Conservation (phyloP, 345 rosid genomes). For the Luvunga scandens region DNA sequence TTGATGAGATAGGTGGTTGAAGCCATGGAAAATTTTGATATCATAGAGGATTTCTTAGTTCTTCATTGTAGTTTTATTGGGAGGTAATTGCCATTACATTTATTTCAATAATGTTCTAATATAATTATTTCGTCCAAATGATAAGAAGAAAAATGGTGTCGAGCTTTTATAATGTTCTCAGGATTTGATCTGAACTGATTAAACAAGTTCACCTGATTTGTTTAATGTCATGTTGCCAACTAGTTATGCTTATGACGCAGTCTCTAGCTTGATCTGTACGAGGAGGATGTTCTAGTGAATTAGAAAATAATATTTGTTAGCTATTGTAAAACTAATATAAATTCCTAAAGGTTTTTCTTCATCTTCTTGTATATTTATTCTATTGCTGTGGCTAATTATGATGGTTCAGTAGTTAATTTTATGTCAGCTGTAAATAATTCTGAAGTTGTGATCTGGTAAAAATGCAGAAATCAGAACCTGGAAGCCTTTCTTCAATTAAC, state of each 20-base stretch:
- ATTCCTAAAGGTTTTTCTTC: neutral
- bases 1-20: neutral
- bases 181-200: neutral
- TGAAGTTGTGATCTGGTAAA: constrained; percentile 24
- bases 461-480: constrained; percentile 50
- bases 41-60: neutral
- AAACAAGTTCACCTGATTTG: neutral
- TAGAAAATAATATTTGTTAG: neutral
- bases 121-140: neutral
- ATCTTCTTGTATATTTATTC: neutral
- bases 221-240: neutral
- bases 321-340: neutral
- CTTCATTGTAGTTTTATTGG: neutral
- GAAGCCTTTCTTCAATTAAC: constrained; percentile 45
- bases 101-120: neutral
- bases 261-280: neutral
- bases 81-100: neutral
- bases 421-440: constrained; percentile 16
- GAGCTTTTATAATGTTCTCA: neutral
- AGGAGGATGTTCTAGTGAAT: neutral
- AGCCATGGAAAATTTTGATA: neutral
- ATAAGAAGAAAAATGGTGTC: too few relatives aligned
- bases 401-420: neutral
- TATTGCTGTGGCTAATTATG: neutral
- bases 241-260: neutral